phyloP scores from a whole-genome alignment of 495 filamentous ascomycete species.

The Penicillium longicatenatum region DNA sequence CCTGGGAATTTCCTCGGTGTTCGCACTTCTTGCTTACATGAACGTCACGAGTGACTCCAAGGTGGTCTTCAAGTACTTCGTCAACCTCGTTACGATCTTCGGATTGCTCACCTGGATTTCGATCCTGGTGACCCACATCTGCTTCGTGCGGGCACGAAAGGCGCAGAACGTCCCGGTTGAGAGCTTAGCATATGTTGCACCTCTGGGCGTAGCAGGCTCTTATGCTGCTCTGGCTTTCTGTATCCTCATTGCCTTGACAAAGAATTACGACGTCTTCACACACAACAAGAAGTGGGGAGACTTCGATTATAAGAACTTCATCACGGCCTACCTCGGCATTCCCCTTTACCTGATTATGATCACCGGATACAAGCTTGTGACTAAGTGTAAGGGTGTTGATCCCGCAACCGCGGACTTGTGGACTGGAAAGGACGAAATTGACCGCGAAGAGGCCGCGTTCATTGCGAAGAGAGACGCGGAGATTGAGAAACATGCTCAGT shows the following conservation, averaged over 20 bases:
- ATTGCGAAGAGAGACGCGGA: slow-evolving; percentile 55
- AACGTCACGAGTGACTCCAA: slow-evolving; percentile 69
- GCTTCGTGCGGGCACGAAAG: slow-evolving; percentile 70
- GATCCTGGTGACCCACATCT: slow-evolving; percentile 80
- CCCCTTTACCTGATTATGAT: slow-evolving; percentile 74
- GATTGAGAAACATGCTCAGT: slow-evolving; percentile 38
- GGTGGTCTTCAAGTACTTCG: slow-evolving; percentile 79
- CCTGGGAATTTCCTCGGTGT: slow-evolving; percentile 59
- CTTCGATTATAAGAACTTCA: slow-evolving; percentile 72
- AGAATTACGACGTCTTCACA: slow-evolving; percentile 76
- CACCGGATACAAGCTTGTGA: slow-evolving; percentile 67
- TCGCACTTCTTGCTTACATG: slow-evolving; percentile 75
- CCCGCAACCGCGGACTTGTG: slow-evolving; percentile 67
- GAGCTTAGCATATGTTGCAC: slow-evolving; percentile 71
- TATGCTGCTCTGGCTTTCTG: slow-evolving; percentile 69
- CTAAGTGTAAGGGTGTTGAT: slow-evolving; percentile 51
- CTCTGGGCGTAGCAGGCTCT: slow-evolving; percentile 68
- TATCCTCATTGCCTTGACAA: slow-evolving; percentile 70
- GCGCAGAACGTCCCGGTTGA: slow-evolving; percentile 69
- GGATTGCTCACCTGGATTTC: slow-evolving; percentile 84
- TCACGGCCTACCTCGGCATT: slow-evolving; percentile 82
- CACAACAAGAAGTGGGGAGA: slow-evolving; percentile 50
- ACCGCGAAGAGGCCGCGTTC: slow-evolving; percentile 72
- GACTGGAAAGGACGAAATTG: slow-evolving; percentile 71
- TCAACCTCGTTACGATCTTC: slow-evolving; percentile 80